Conservation (phyloP, 192 early-diverging fungal species). For the Spinellus fusiger region DNA sequence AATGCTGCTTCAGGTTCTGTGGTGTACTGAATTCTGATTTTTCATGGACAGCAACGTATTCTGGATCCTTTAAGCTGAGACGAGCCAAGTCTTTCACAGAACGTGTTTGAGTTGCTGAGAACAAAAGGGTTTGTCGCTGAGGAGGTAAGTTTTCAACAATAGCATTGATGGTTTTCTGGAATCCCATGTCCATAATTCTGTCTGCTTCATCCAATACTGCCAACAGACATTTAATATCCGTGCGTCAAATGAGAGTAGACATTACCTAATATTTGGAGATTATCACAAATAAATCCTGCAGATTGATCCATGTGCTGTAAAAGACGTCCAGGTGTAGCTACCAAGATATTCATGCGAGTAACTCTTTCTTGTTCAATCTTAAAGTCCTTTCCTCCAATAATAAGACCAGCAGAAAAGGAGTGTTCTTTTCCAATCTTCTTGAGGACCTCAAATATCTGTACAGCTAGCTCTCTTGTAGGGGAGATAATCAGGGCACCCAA, state of each 20-base stretch:
- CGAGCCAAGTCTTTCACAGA: conserved; percentile 91
- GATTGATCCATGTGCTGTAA: conserved; percentile 90
- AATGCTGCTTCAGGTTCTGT: conserved; percentile 76
- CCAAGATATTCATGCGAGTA: conserved; percentile 74
- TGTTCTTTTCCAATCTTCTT: conserved; percentile 67
- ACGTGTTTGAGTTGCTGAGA: conserved; percentile 97
- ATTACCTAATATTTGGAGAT: conserved; percentile 64
- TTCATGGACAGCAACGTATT: conserved; percentile 95
- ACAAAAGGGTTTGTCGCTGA: conserved; percentile 87
- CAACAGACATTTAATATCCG: not conserved
- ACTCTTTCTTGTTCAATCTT: conserved; percentile 70
- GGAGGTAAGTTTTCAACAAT: conserved; percentile 79
- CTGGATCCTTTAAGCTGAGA: conserved; percentile 82
- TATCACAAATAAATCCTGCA: conserved; percentile 83
- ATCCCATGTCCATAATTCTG: conserved; percentile 83
- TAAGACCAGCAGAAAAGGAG: conserved; percentile 84
- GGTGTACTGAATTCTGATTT: conserved; percentile 77
- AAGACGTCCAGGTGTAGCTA: conserved; percentile 76
- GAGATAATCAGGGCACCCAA: conserved; percentile 78
- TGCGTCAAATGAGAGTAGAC: not conserved
- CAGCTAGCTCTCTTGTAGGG: conserved; percentile 77
- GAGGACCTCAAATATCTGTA: conserved; percentile 92
- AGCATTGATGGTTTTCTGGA: conserved; percentile 75
- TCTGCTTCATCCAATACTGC: conserved; percentile 81
- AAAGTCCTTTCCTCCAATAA: conserved; percentile 93